phyloP scores from a whole-genome alignment of 2,329 filamentous ascomycete genomes.

The Cladophialophora immunda region DNA sequence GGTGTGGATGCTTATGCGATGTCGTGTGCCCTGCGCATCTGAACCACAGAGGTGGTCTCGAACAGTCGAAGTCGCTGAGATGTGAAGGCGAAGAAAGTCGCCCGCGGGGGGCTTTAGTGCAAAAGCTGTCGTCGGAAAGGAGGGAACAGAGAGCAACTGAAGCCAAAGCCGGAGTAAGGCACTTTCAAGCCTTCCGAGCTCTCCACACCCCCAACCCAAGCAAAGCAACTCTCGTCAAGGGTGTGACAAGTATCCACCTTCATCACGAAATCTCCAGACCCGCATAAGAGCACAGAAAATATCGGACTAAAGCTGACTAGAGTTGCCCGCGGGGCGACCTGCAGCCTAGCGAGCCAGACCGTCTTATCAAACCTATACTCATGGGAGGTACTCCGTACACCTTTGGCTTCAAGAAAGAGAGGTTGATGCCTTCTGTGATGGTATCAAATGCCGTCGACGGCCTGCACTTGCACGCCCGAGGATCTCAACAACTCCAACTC shows the following conservation, averaged over 20 bases:
- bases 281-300: too few species aligned
- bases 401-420: not conserved
- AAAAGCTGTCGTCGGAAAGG: not conserved
- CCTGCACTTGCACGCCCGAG: not conserved
- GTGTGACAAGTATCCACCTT: too few species aligned
- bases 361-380: conserved; percentile 5
- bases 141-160: not conserved
- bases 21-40: too few species aligned
- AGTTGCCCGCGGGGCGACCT: not conserved
- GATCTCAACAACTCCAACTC: not conserved
- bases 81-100: not conserved
- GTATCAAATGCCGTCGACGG: not conserved
- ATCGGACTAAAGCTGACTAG: not conserved
- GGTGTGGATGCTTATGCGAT: too few species aligned
- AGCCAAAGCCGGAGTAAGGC: too few species aligned
- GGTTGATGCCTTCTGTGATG: not conserved
- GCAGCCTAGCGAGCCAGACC: not conserved
- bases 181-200: too few species aligned
- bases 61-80: too few species aligned
- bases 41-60: too few species aligned
- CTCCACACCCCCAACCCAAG: too few species aligned
- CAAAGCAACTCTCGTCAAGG: too few species aligned
- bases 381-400: not conserved
- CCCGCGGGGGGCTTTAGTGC: not conserved
- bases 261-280: not conserved